Evolutionary conservation across 805 yeast genomes (phyloP).

Genomic region (Kuraishia capsulata): DNA sequence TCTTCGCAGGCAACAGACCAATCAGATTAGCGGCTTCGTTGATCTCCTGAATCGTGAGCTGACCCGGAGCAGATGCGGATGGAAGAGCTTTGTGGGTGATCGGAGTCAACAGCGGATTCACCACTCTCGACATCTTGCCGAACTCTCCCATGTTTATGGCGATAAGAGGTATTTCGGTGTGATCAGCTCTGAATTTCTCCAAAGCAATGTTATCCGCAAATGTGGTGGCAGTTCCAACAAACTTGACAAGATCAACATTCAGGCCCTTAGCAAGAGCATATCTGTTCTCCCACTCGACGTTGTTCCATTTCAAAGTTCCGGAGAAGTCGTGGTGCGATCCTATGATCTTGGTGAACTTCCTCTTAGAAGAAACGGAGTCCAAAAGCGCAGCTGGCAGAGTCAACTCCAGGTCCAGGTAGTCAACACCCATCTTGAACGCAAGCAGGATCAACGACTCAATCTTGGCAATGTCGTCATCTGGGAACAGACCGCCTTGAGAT

Average conservation of each 20-base stretch:
- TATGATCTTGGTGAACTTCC: constrained; percentile 60
- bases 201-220: constrained; percentile 62
- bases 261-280: constrained; percentile 57
- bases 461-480: constrained; percentile 40
- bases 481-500: constrained; percentile 78
- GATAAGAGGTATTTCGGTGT: constrained; percentile 56
- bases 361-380: constrained; percentile 39
- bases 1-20: constrained; percentile 53
- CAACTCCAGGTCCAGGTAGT: constrained; percentile 73
- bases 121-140: constrained; percentile 75
- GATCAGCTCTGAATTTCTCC: constrained; percentile 57
- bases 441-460: constrained; percentile 44
- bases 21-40: constrained; percentile 45
- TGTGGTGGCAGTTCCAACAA: constrained; percentile 66
- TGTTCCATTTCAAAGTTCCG: constrained; percentile 55
- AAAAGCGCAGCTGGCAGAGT: constrained; percentile 51
- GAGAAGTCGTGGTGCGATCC: constrained; percentile 76
- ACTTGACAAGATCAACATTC: constrained; percentile 68
- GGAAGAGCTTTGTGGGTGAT: constrained; percentile 68
- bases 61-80: constrained; percentile 72
- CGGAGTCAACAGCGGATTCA: constrained; percentile 74
- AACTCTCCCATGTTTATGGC: constrained; percentile 72
- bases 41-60: constrained; percentile 56
- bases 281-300: constrained; percentile 65
- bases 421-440: constrained; percentile 74